Conservation (phyloP, 768 basidiomycete species). For the Amanita inopinata region DNA sequence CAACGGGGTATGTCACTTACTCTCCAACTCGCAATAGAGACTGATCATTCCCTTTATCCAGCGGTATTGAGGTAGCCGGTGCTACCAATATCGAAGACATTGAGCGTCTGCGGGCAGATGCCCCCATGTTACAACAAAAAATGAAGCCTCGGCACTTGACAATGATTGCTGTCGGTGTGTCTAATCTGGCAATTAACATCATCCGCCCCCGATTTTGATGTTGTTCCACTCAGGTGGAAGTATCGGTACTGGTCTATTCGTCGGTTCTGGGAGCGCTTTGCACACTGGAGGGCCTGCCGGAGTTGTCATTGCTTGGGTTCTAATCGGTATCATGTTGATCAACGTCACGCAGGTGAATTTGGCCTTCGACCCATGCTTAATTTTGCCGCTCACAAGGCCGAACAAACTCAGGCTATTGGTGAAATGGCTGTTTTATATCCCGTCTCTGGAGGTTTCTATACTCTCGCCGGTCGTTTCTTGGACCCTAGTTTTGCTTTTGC, state of each 20-base stretch:
- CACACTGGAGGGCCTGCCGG: constrained; percentile 32
- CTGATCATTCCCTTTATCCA: constrained; percentile 10
- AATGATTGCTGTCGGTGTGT: constrained; percentile 41
- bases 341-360: constrained; percentile 34
- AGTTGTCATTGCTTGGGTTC: constrained; percentile 33
- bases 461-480: constrained; percentile 34
- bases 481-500: constrained; percentile 39
- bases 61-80: constrained; percentile 30
- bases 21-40: background rate
- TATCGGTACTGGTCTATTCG: constrained; percentile 40
- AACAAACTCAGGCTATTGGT: constrained; percentile 29
- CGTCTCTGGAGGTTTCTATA: constrained; percentile 41
- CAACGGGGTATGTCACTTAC: constrained; percentile 28
- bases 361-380: too few relatives aligned
- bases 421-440: constrained; percentile 42
- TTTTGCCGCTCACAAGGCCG: background rate
- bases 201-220: too few relatives aligned
- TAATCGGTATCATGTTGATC: constrained; percentile 38
- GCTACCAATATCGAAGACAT: constrained; percentile 24
- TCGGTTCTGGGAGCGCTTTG: constrained; percentile 33
- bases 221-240: constrained; percentile 28
- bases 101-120: constrained; percentile 27
- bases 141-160: constrained; percentile 37
- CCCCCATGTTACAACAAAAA: constrained; percentile 37
- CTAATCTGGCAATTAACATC: too few relatives aligned